phyloP scores from a whole-genome alignment of 257 asterid genomes.

The Scutellaria barbata region DNA sequence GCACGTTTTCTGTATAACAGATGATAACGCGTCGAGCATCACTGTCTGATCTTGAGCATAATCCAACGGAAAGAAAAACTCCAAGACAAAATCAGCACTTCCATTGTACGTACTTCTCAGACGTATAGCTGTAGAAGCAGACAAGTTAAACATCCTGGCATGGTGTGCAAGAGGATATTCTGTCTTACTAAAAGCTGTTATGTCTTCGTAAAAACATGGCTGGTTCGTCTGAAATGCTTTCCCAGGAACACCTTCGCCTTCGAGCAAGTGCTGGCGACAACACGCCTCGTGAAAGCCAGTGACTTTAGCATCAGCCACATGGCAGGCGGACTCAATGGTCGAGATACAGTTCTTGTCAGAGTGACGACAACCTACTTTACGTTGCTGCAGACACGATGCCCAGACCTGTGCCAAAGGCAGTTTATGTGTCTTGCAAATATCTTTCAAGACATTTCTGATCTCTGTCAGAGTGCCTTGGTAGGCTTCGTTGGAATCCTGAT shows the following conservation, averaged over 20 bases:
- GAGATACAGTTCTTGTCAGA: conserved; percentile 81
- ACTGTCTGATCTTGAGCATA: conserved; percentile 59
- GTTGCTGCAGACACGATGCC: conserved; percentile 71
- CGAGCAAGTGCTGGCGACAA: conserved; percentile 76
- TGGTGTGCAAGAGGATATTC: conserved; percentile 84
- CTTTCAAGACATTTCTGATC: conserved; percentile 59
- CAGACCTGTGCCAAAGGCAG: conserved; percentile 84
- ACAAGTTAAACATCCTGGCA: conserved; percentile 57
- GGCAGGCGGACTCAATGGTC: conserved; percentile 68
- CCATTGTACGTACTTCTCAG: conserved; percentile 66
- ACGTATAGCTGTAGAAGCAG: conserved; percentile 77
- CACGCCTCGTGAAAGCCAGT: conserved; percentile 71
- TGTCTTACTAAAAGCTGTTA: conserved; percentile 66
- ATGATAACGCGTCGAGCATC: conserved; percentile 64
- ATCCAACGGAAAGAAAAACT: conserved; percentile 71
- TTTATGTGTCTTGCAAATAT: conserved; percentile 58
- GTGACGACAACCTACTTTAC: conserved; percentile 72
- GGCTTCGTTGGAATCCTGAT: conserved; percentile 61
- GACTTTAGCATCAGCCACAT: conserved; percentile 57
- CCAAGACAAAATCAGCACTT: conserved; percentile 71
- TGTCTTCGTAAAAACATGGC: conserved; percentile 69
- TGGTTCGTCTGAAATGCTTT: conserved; percentile 73
- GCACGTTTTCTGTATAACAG: conserved; percentile 61
- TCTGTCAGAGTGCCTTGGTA: conserved; percentile 63
- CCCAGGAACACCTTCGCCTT: conserved; percentile 86